Conservation (phyloP, 768 basidiomycete genomes). For the Lyophyllum atratum region DNA sequence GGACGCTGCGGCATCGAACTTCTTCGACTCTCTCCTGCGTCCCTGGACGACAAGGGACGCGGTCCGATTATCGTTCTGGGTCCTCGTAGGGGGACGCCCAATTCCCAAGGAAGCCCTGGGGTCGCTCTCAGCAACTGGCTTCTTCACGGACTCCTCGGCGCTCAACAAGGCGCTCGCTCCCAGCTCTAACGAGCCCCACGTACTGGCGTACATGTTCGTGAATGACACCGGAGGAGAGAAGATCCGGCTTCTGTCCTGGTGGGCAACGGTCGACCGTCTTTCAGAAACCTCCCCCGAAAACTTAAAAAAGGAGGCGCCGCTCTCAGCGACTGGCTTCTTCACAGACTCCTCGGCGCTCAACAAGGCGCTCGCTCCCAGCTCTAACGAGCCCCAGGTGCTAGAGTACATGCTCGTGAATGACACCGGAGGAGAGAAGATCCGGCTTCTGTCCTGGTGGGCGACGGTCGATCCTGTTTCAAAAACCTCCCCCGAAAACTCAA, state of each 20-base stretch:
- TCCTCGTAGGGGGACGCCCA: constrained; percentile 1
- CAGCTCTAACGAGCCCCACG: background rate
- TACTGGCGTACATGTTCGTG: background rate
- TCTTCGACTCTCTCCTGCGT: background rate
- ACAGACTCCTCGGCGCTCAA: too few species aligned
- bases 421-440: background rate
- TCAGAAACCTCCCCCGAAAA: constrained; percentile 10
- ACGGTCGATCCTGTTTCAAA: constrained; percentile 9
- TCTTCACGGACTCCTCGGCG: too few species aligned
- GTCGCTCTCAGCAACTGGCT: background rate
- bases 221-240: background rate
- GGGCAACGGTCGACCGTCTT: constrained; percentile 3
- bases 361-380: background rate
- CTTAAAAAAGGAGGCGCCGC: too few species aligned
- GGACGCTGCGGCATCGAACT: background rate
- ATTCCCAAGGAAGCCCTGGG: background rate
- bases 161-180: too few species aligned
- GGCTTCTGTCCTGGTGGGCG: constrained; percentile 1
- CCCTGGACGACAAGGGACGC: background rate
- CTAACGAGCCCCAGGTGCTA: background rate
- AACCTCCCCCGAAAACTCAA: too few species aligned
- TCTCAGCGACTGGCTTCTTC: background rate
- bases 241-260: constrained; percentile 1
- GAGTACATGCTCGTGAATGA: background rate
- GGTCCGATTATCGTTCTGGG: constrained; percentile 1